Conservation (phyloP, 2,329 filamentous ascomycete genomes). For the Aspergillus vadensis region DNA sequence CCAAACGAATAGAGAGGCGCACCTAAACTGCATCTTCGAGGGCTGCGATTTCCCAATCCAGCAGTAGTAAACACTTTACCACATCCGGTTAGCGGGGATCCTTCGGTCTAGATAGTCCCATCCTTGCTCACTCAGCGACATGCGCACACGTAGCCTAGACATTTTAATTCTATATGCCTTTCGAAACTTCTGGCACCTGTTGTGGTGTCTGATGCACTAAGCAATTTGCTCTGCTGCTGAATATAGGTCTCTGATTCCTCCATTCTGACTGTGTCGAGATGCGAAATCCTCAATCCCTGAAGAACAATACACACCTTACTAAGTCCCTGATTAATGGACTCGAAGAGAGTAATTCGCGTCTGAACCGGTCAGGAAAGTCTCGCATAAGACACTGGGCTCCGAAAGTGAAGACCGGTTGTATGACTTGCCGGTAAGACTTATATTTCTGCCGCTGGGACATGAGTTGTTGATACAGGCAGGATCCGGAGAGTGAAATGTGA, state of each 20-base stretch:
- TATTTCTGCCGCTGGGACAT: background rate
- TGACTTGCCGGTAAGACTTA: slow-evolving; percentile 4
- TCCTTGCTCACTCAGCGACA: too few species aligned
- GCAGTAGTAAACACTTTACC: too few species aligned
- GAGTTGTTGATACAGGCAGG: background rate
- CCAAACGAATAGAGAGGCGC: too few species aligned
- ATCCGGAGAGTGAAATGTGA: slow-evolving; percentile 10
- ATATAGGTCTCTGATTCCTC: background rate
- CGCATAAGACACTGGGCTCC: slow-evolving; percentile 6
- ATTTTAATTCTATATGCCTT: too few species aligned
- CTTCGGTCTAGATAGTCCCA: too few species aligned
- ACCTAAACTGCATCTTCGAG: too few species aligned
- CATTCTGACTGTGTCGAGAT: background rate
- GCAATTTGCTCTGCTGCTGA: background rate
- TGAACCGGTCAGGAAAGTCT: background rate
- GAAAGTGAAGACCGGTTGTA: slow-evolving; percentile 2
- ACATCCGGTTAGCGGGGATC: too few species aligned
- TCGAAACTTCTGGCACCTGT: background rate
- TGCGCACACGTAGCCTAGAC: too few species aligned
- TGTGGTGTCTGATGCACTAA: background rate
- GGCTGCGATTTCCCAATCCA: too few species aligned
- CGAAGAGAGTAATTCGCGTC: background rate
- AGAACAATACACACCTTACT: background rate
- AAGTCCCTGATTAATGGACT: background rate
- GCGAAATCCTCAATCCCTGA: background rate